Evolutionary conservation across 352 stramenopile species (phyloP).

Genomic region (Phytophthora citricola): DNA sequence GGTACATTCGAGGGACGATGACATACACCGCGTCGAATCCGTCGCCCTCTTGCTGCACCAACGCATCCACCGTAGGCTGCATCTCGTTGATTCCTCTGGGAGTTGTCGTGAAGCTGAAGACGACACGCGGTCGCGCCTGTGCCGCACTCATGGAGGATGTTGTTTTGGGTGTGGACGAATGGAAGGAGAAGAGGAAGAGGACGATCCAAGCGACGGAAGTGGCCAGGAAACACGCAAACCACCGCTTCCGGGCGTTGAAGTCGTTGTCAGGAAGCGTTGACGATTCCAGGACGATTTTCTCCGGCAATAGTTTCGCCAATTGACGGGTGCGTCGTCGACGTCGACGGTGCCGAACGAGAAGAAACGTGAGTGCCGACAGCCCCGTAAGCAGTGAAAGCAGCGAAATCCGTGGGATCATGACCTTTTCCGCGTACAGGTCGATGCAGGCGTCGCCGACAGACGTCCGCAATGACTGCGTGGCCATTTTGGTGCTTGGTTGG

Average conservation of each 20-base stretch:
- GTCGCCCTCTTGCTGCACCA: slow-evolving; percentile 46
- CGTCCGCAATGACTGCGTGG: slow-evolving; percentile 21
- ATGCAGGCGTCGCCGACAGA: slow-evolving; percentile 37
- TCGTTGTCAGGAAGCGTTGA: slow-evolving; percentile 2
- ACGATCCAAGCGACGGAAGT: slow-evolving; percentile 43
- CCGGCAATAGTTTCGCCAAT: slow-evolving; percentile 19
- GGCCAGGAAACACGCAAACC: slow-evolving; percentile 37
- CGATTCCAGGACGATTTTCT: slow-evolving; percentile 26
- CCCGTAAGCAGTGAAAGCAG: slow-evolving; percentile 38
- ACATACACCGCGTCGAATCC: slow-evolving; percentile 60
- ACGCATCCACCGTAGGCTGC: slow-evolving; percentile 43
- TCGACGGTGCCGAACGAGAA: slow-evolving; percentile 20
- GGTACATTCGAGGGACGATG: slow-evolving; percentile 50
- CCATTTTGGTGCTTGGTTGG: not conserved
- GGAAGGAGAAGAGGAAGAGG: slow-evolving; percentile 48
- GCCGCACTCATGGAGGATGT: slow-evolving; percentile 22
- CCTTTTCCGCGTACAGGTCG: slow-evolving; percentile 49
- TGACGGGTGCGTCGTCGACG: slow-evolving; percentile 18
- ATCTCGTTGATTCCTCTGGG: slow-evolving; percentile 42
- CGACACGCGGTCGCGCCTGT: slow-evolving; percentile 43
- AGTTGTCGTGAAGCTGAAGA: slow-evolving; percentile 72
- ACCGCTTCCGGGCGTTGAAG: slow-evolving; percentile 20
- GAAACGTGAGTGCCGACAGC: slow-evolving; percentile 12
- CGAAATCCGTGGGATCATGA: slow-evolving; percentile 52
- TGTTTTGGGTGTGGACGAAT: slow-evolving; percentile 33